Evolutionary conservation across 2,329 filamentous ascomycete genomes (phyloP).

Genomic region (Cadophora gregata): DNA sequence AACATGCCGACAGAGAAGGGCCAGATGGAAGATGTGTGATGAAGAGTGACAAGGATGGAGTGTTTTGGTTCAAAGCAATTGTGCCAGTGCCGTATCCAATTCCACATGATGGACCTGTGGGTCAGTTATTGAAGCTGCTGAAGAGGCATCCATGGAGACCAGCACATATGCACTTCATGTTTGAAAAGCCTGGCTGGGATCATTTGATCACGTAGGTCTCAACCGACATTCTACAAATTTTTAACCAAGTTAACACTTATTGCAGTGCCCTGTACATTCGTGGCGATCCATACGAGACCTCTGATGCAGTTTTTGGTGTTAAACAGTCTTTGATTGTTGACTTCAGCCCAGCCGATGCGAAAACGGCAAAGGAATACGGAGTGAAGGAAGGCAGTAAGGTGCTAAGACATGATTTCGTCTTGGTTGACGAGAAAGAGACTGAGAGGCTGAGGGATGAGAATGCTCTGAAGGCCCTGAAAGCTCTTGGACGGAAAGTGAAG

Average conservation of each 20-base stretch:
- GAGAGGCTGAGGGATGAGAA: constrained; percentile 68
- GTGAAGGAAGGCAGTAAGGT: constrained; percentile 68
- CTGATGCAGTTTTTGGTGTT: constrained; percentile 86
- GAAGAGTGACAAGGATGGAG: constrained; percentile 70
- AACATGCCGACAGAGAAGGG: constrained; percentile 66
- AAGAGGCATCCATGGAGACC: constrained; percentile 80
- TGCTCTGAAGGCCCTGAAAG: constrained; percentile 68
- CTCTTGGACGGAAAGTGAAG: constrained; percentile 60
- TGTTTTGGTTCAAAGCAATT: constrained; percentile 86
- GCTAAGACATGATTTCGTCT: constrained; percentile 77
- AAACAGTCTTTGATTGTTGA: constrained; percentile 81
- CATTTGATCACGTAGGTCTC: constrained; percentile 77
- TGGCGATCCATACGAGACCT: constrained; percentile 80
- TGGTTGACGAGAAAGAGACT: constrained; percentile 75
- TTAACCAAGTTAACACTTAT: not conserved
- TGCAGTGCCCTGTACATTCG: constrained; percentile 75
- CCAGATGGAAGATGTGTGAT: constrained; percentile 78
- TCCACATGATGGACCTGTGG: constrained; percentile 83
- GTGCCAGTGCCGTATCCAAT: constrained; percentile 87
- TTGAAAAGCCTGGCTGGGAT: constrained; percentile 80
- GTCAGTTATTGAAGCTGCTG: constrained; percentile 68
- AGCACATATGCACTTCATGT: constrained; percentile 88
- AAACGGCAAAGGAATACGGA: constrained; percentile 64
- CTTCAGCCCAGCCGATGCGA: constrained; percentile 56
- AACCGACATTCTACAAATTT: constrained; percentile 37